phyloP scores from a whole-genome alignment of 345 rosid species.

The Populus simonii region DNA sequence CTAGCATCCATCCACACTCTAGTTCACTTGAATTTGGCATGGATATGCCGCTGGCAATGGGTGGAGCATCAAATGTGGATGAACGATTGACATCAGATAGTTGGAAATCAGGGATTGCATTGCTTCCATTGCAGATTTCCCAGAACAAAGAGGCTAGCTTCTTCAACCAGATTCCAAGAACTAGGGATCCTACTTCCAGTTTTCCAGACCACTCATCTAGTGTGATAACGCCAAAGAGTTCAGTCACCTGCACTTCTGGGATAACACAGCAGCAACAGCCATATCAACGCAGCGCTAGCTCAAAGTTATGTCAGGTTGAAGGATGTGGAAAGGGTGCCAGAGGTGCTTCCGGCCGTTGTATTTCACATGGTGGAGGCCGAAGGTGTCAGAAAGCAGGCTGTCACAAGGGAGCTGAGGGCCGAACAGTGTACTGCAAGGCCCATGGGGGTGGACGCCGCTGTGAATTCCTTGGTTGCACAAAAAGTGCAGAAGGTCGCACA shows the following conservation, averaged over 20 bases:
- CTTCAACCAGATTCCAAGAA: constrained; percentile 38
- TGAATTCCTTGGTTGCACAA: constrained; percentile 92
- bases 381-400: constrained; percentile 90
- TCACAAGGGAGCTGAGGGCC: constrained; percentile 96
- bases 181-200: constrained; percentile 28
- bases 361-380: constrained; percentile 96
- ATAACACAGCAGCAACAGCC: constrained; percentile 55
- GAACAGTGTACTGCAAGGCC: constrained; percentile 94
- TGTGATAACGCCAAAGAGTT: constrained; percentile 58
- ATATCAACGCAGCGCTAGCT: constrained; percentile 50
- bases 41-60: constrained; percentile 33
- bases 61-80: constrained; percentile 33
- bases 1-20: constrained; percentile 40
- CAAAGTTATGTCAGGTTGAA: constrained; percentile 80
- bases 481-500: constrained; percentile 97
- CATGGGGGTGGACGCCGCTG: constrained; percentile 99
- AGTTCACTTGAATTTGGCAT: constrained; percentile 38
- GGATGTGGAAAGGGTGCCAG: constrained; percentile 99
- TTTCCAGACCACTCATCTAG: constrained; percentile 64
- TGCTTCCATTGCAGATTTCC: constrained; percentile 41
- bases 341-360: constrained; percentile 96
- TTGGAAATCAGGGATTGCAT: constrained; percentile 38
- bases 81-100: constrained; percentile 51
- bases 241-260: constrained; percentile 82
- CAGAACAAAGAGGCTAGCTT: constrained; percentile 39